Base-by-base conservation (phyloP, 1,284 basidiomycete species). In the Leccinum proliferum region DNA sequence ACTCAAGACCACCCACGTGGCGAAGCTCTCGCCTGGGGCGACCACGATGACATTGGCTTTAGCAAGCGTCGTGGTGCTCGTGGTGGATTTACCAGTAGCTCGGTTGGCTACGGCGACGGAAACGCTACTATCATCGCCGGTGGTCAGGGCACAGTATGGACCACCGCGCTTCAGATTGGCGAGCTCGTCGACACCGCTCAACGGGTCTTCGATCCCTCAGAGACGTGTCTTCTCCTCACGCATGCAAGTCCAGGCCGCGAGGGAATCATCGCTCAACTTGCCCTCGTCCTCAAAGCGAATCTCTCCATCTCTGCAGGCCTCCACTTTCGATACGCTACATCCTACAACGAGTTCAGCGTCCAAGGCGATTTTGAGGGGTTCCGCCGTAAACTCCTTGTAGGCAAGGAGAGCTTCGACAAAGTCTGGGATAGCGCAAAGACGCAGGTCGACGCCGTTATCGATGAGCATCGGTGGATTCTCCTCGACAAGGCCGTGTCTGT, bases 91-190 rank as follows among this genome's bases (percentile, higher is more conserved):
- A 21, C 21, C 21, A 21, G 21, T 21, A 21, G 21, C 21, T 21
- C 21, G 21, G 21, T 21, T 21, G 21, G 21, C 21, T 21, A 21
- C 21, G 94, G 97, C 1, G 93, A 96, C 61, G 96, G 96, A 1
- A 87, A 82, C 58, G 96, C 94, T 3, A 98, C 96, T 11, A 21
- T 21, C 21, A 21, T 21, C 21, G 96, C 97, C 0, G 97, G 97
- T 55, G 96, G 94, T 1, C 92, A 94, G 72, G 97, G 97, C 34
- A 98, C 96, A 25, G 98, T 98, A 91, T 99, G 97, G 97, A 94
- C 94, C 0, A 99, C 96, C 0, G 92, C 94, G 5, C 83, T 99
- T 29, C 97, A 99, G 76, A 92, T 99, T 55, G 97, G 97, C 65
- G 96, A 99, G 77, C 88, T 99, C 53, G 89, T 99, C 62, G 97